Base-by-base conservation (phyloP, 2,329 filamentous ascomycete genomes). In the Cercospora janseana region DNA sequence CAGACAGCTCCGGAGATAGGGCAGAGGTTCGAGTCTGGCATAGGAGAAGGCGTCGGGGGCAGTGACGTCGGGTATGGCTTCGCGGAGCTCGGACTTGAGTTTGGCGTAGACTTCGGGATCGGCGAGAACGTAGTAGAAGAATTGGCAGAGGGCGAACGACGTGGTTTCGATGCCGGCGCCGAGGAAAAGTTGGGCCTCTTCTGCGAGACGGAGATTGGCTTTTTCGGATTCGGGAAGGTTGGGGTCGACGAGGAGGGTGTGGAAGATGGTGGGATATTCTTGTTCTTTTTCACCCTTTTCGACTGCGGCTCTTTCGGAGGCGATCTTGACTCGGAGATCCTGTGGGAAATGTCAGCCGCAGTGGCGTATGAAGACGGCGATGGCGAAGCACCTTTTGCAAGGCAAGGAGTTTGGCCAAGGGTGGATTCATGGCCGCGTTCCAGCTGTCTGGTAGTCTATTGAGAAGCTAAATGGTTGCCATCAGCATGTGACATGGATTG, bases 71-170 rank as follows among this genome's bases (percentile, higher is more conserved):
- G 58, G 57, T 4, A 60, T 57, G 1, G 56, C 57, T 12, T 43
- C 43, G 27, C 41, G 45, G 6, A 78, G 49, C 29, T 63, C 60
- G 5, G 46, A 9, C 21, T 57, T 55, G 2, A 64, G 35, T 8
- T 51, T 56, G 6, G 24, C 10, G 3, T 59, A 49, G 21, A 61
- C 49, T 8, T 46, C n/a, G 6, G 52, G 49, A 15, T 59, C 46
- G 13, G 51, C 46, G 23, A 59, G 48, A 26, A 64, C 42, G 44
- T 59, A 59, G 53, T 55, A 62, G 13, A 55, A 53, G 4, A 51
- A 54, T 16, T 52, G 46, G 13, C 47, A 51, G 4, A 62, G 54
- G 4, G 51, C 47, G 45, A 60, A 55, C 4, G 56, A 55, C 1
- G 56, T 61, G 0, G 61, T 60, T 40, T 58, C 56, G 18, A 56